Evolutionary conservation across 345 rosid species (phyloP), one percentile per base, ranked within the genome.

Genomic region (Eucalyptus caleyi): DNA sequence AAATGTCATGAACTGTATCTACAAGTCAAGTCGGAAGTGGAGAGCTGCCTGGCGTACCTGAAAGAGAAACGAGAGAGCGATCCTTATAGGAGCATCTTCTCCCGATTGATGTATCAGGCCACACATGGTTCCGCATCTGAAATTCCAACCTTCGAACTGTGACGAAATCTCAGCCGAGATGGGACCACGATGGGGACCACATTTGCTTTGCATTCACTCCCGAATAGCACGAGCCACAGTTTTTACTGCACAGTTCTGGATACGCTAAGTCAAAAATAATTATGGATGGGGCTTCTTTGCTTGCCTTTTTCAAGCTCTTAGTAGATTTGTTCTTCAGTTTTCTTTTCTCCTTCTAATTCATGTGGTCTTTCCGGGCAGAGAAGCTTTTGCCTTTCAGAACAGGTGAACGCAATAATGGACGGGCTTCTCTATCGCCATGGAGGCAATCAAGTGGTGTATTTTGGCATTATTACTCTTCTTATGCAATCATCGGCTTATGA

Each of bases 111-210:
- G 62, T 24, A 56, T 26, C 62, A 91, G 89, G 93, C 96, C 45
- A 91, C 88, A 4, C 95, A 93, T 89, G 96, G 96, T 23, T 56
- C 89, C 86, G 85, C 92, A 60, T 93, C 94, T 15, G 89, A 95
- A 87, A 88, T 96, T 90, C 98, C 97, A 3, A 94, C 97, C 5
- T 96, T 97, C 91, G 93, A 95, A 16, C 92, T 94, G 47, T 96
- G 88, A 94, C 21, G 9, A 27, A 86, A 86, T 16, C 34, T 81
- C 86, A 8, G 27, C 44, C 14, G n/a, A 24, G 30, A 56, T 56
- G 49, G 12, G 49, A 45, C 47, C 47, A 45, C 47, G 47, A 45
- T 45, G 45, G 62, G 59, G 62, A 56, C 62, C 62, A 24, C 30
- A 56, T 80, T 80, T 56, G 86, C 86, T 80, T 56, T 56, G 67